phyloP scores from a whole-genome alignment of 257 asterid genomes.

The Anisodus acutangulus region DNA sequence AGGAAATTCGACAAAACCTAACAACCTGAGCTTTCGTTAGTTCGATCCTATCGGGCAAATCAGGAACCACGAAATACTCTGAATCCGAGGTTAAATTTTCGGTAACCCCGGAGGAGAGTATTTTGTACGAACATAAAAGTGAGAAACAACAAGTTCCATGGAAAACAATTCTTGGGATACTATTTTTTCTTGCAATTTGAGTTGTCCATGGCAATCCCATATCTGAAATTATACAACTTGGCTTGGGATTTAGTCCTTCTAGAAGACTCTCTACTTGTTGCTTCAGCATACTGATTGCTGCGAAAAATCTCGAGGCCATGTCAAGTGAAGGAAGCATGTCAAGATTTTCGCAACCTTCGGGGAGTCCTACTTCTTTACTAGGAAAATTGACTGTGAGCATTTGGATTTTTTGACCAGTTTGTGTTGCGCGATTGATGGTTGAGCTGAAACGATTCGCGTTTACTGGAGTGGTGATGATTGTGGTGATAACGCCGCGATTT shows the following conservation, averaged over 20 bases:
- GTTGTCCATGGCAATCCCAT: constrained; percentile 55
- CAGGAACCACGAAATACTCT: constrained; percentile 54
- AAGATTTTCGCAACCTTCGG: constrained; percentile 53
- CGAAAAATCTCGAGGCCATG: constrained; percentile 35
- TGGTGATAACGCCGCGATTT: constrained; percentile 34
- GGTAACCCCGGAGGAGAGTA: constrained; percentile 29
- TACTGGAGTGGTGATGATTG: constrained; percentile 51
- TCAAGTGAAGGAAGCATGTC: constrained; percentile 48
- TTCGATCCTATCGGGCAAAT: constrained; percentile 50
- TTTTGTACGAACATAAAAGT: constrained; percentile 36
- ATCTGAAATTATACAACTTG: constrained; percentile 55
- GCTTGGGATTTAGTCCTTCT: constrained; percentile 42
- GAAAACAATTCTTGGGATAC: constrained; percentile 52
- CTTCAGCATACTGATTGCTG: constrained; percentile 44
- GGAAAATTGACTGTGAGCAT: constrained; percentile 47
- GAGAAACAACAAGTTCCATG: constrained; percentile 52
- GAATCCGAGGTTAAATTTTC: constrained; percentile 35
- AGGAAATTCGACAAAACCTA: too few species aligned
- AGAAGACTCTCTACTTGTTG: constrained; percentile 40
- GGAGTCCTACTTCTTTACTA: constrained; percentile 48
- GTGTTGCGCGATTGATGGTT: constrained; percentile 39
- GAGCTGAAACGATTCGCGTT: constrained; percentile 44
- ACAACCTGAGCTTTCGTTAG: constrained; percentile 45
- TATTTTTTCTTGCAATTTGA: constrained; percentile 39
- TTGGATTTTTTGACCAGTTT: constrained; percentile 39